Base-by-base conservation (phyloP, 495 filamentous ascomycete species). In the Aspergillus heteromorphus region DNA sequence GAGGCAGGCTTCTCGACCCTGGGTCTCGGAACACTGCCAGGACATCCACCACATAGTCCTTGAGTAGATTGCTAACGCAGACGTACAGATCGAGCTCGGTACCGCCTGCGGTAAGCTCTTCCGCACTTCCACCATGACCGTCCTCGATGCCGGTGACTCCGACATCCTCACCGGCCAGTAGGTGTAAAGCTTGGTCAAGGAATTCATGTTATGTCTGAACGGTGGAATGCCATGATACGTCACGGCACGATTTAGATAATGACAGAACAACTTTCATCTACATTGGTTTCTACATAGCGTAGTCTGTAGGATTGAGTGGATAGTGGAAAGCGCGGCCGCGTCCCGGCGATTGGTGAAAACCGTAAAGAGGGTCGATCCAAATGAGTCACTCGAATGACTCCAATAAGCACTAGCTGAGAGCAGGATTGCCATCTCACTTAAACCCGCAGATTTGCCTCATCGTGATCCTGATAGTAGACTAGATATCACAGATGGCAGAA, bases 91-190 rank as follows among this genome's bases (percentile, higher is more conserved):
- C 72, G 92, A 97, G 76, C 81, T 98, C 52, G 93, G 93, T 57
- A 96, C 91, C 64, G 89, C 92, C 45, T 90, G 87, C 75, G 91
- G 91, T 75, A 95, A 95, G 75, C 84, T 95, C 62, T 78, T 72
- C 69, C 70, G 77, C 60, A 96, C 91, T 82, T 87, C 86, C 49
- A 95, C 91, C 68, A 95, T 97, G 90, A 85, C 91, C 56, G 85
- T 97, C 71, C 76, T 97, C 40, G 92, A 97, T 76, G 91, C 90
- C 73, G 93, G 93, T 87, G 93, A 97, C 84, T 93, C 88, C 51
- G 92, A 98, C 78, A 97, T 97, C 74, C 81, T 98, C 63, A 82
- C 73, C 76, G 82, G 86, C 58, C 60, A 63, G 58, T 65, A 65
- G 59, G 57, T 43, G 59, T 58, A 45, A 57, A 53, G 40, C 38